Conservation (phyloP, 805 yeast genomes). For the Yarrowia sp. region DNA sequence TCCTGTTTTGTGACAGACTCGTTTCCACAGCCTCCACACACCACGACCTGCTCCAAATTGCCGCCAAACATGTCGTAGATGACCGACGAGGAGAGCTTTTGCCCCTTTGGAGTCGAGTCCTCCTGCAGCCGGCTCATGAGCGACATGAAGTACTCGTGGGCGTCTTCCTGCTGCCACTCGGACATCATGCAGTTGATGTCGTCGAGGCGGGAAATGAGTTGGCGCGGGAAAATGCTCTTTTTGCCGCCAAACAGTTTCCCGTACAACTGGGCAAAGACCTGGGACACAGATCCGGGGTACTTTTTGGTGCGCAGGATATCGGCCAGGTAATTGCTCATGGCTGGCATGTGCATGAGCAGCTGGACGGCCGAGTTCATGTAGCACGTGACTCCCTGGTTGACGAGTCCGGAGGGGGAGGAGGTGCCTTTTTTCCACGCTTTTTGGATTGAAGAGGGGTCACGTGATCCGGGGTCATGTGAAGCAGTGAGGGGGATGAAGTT, state of each 20-base stretch:
- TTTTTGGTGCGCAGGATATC: conserved; percentile 64
- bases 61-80: conserved; percentile 96
- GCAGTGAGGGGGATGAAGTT: conserved; percentile 2
- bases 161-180: conserved; percentile 97
- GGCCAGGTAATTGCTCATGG: conserved; percentile 79
- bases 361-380: conserved; percentile 96
- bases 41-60: conserved; percentile 78
- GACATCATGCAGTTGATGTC: conserved; percentile 96
- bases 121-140: conserved; percentile 86
- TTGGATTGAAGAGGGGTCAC: conserved; percentile 60
- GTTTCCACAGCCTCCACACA: conserved; percentile 82
- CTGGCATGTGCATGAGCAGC: conserved; percentile 88
- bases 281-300: conserved; percentile 45
- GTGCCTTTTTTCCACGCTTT: conserved; percentile 65
- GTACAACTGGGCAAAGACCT: conserved; percentile 48
- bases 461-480: conserved; percentile 65
- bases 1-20: conserved; percentile 89
- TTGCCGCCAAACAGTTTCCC: conserved; percentile 51
- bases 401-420: conserved; percentile 59
- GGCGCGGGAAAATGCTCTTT: conserved; percentile 68
- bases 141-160: conserved; percentile 97
- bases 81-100: conserved; percentile 77
- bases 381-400: conserved; percentile 95
- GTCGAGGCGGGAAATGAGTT: conserved; percentile 69
- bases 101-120: conserved; percentile 90